Percentiles rank a stretch among this genome's conserved stretches.
Evolutionary conservation across 192 early-diverging fungal genomes (phyloP).

Genomic region (Jimgerdemannia lactiflua): DNA sequence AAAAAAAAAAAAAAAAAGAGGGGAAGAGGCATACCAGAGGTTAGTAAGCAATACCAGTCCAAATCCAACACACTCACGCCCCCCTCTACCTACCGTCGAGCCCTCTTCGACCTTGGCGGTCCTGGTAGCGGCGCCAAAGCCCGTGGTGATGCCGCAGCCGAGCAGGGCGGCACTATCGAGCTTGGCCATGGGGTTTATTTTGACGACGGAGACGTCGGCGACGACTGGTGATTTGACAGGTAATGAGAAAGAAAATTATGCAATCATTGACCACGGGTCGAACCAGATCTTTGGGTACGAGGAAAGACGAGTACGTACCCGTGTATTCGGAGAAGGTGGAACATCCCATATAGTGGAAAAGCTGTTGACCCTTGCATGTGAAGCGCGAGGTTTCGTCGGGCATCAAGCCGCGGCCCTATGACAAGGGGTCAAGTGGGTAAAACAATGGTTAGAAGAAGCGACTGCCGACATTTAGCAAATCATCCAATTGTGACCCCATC

Average conservation of each 20-base stretch:
- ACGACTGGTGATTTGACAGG: slow-evolving; percentile 49
- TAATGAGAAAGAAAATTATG: neutral
- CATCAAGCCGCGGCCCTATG: slow-evolving; percentile 84
- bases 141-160: slow-evolving; percentile 96
- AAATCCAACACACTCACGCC: too few relatives aligned
- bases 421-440: slow-evolving; percentile 1
- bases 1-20: too few relatives aligned
- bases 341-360: slow-evolving; percentile 96
- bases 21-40: too few relatives aligned
- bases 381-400: slow-evolving; percentile 92
- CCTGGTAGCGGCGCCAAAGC: slow-evolving; percentile 92
- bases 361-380: slow-evolving; percentile 81
- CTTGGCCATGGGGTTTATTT: slow-evolving; percentile 73
- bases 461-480: neutral
- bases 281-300: too few relatives aligned
- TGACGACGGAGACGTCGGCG: slow-evolving; percentile 88
- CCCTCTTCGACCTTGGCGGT: slow-evolving; percentile 89
- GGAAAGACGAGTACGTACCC: slow-evolving; percentile 22
- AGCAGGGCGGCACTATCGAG: slow-evolving; percentile 88
- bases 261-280: neutral
- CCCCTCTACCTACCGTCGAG: slow-evolving; percentile 16
- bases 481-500: neutral
- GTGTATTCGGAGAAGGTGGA: slow-evolving; percentile 98
- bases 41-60: too few relatives aligned
- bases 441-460: neutral